phyloP scores from a whole-genome alignment of 495 filamentous ascomycete genomes.

The Evernia prunastri region DNA sequence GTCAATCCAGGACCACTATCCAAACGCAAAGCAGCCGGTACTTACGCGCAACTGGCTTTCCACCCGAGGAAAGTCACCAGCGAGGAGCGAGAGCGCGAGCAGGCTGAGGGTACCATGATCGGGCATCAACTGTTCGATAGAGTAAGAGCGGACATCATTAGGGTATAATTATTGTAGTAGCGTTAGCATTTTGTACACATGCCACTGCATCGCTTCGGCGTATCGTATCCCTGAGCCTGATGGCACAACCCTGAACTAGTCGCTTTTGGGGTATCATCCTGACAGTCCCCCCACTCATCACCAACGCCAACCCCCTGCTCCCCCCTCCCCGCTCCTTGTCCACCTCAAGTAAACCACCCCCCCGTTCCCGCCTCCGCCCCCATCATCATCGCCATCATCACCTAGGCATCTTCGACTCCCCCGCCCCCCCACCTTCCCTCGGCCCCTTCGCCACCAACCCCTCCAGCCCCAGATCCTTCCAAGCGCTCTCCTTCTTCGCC shows the following conservation, averaged over 20 bases:
- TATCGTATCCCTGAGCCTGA: background rate
- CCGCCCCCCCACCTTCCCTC: constrained; percentile 39
- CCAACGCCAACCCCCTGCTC: constrained; percentile 8
- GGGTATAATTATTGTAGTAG: constrained; percentile 47
- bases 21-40: constrained; percentile 71
- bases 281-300: background rate
- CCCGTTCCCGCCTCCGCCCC: too few relatives aligned
- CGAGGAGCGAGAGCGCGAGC: constrained; percentile 42
- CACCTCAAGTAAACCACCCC: too few relatives aligned
- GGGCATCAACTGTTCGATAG: constrained; percentile 72
- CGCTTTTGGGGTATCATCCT: too few relatives aligned
- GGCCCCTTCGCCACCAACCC: constrained; percentile 30
- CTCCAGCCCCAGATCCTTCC: constrained; percentile 78
- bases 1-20: constrained; percentile 87
- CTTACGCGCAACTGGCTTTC: constrained; percentile 70
- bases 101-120: constrained; percentile 46
- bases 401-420: constrained; percentile 35
- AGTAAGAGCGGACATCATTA: constrained; percentile 75
- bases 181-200: background rate
- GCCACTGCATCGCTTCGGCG: background rate
- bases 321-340: too few relatives aligned
- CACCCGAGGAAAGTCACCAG: constrained; percentile 54
- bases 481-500: constrained; percentile 55
- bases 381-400: too few relatives aligned
- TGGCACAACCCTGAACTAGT: background rate